Conservation (phyloP, 495 filamentous ascomycete genomes). For the Neurospora sublineolata region DNA sequence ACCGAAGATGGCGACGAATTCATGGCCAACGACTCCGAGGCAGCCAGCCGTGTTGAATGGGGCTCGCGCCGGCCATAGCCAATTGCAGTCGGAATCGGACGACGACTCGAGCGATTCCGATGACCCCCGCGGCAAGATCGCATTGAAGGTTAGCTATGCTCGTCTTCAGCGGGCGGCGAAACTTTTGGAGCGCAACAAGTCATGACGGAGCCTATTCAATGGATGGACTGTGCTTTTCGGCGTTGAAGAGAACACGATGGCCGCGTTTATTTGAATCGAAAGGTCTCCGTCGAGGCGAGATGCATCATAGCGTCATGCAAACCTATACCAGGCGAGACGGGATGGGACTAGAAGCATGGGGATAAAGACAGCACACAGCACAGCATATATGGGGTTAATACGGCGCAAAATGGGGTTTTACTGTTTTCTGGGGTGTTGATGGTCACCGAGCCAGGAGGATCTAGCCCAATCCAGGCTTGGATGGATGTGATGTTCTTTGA, state of each 20-base stretch:
- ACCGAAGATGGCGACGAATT: background rate
- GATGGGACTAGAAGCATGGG: background rate
- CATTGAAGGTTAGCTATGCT: slow-evolving; percentile 6
- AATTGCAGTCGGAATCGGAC: background rate
- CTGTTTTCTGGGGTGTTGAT: background rate
- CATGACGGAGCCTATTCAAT: background rate
- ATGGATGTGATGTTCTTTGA: background rate
- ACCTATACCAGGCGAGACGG: background rate
- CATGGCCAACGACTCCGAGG: background rate
- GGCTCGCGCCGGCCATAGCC: background rate
- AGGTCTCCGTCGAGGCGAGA: background rate
- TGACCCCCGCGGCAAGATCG: background rate
- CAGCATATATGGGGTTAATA: background rate
- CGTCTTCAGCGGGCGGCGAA: slow-evolving; percentile 15
- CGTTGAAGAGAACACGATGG: background rate
- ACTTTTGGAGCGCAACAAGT: slow-evolving; percentile 9
- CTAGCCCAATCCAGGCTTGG: background rate
- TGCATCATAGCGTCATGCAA: background rate
- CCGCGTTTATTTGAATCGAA: background rate
- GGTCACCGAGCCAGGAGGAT: background rate
- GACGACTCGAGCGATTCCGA: slow-evolving; percentile 8
- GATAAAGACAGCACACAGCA: background rate
- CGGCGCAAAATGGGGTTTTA: background rate
- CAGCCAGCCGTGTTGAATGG: background rate
- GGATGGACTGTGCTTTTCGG: too few species aligned